These are phyloP conservation scores for Xylaria cubensis DNA, from an alignment of 495 filamentous ascomycete species.

Conservation along the genomic window DNA sequence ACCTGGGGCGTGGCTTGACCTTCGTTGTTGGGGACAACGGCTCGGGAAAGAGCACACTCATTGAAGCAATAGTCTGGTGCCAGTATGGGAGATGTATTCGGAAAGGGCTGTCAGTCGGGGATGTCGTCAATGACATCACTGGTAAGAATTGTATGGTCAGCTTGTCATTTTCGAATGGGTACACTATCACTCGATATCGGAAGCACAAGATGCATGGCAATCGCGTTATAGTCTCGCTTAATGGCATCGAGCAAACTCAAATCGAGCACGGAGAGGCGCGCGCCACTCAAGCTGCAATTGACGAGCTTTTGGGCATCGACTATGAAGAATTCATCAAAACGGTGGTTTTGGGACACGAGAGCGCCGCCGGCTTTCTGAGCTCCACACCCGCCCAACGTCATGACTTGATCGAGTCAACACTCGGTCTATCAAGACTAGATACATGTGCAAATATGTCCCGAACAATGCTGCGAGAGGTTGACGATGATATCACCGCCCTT, in stretches of 20 bases:
- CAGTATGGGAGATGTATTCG: slow-evolving; percentile 44
- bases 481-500: slow-evolving; percentile 26
- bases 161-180: slow-evolving; percentile 43
- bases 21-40: slow-evolving; percentile 39
- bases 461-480: slow-evolving; percentile 34
- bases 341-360: slow-evolving; percentile 41
- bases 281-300: slow-evolving; percentile 38
- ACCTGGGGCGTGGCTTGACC: slow-evolving; percentile 38
- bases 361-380: slow-evolving; percentile 43
- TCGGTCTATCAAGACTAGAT: slow-evolving; percentile 40
- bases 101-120: slow-evolving; percentile 35
- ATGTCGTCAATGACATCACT: slow-evolving; percentile 44
- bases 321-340: slow-evolving; percentile 43
- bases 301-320: slow-evolving; percentile 42
- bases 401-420: slow-evolving; percentile 39
- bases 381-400: slow-evolving; percentile 34
- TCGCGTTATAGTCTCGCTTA: slow-evolving; percentile 35
- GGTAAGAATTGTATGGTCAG: slow-evolving; percentile 36
- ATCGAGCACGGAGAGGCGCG: slow-evolving; percentile 35
- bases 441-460: slow-evolving; percentile 34
- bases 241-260: slow-evolving; percentile 38
- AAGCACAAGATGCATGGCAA: slow-evolving; percentile 33
- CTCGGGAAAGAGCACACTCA: slow-evolving; percentile 41
- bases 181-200: slow-evolving; percentile 38
- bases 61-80: slow-evolving; percentile 47